Percentiles rank a stretch among this genome's conserved stretches.
Evolutionary conservation across 1,284 basidiomycete genomes (phyloP).

Genomic region (Ceratobasidium sp.): DNA sequence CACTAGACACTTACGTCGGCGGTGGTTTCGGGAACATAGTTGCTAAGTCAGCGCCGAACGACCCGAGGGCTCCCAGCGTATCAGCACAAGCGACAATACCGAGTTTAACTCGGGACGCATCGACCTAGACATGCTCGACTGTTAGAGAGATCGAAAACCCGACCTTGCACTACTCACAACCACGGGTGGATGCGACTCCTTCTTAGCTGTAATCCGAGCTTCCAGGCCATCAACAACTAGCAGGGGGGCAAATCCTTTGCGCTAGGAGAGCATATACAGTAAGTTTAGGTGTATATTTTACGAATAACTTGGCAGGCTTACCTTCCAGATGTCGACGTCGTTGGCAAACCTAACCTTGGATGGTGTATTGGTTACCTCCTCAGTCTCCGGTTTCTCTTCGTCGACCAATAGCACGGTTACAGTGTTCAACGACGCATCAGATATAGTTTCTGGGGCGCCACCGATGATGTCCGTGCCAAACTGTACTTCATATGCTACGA

Average conservation of each 20-base stretch:
- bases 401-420: constrained; percentile 73
- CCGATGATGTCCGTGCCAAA: constrained; percentile 81
- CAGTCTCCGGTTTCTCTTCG: constrained; percentile 56
- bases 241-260: constrained; percentile 71
- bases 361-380: constrained; percentile 55
- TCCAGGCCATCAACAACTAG: constrained; percentile 70
- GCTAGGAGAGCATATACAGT: constrained; percentile 54
- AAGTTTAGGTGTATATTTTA: neutral
- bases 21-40: constrained; percentile 37
- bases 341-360: constrained; percentile 50
- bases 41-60: constrained; percentile 24
- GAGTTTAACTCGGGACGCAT: constrained; percentile 33
- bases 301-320: constrained; percentile 56
- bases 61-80: constrained; percentile 37
- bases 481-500: constrained; percentile 75
- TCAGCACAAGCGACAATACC: constrained; percentile 43
- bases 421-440: constrained; percentile 66
- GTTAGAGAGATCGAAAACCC: neutral
- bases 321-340: constrained; percentile 77
- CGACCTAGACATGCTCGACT: constrained; percentile 2
- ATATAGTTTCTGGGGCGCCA: constrained; percentile 68
- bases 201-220: constrained; percentile 55
- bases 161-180: constrained; percentile 8
- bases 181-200: constrained; percentile 25
- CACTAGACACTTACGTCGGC: neutral